phyloP scores from a whole-genome alignment of 176 grass and related monocot species.

The Guadua angustifolia region DNA sequence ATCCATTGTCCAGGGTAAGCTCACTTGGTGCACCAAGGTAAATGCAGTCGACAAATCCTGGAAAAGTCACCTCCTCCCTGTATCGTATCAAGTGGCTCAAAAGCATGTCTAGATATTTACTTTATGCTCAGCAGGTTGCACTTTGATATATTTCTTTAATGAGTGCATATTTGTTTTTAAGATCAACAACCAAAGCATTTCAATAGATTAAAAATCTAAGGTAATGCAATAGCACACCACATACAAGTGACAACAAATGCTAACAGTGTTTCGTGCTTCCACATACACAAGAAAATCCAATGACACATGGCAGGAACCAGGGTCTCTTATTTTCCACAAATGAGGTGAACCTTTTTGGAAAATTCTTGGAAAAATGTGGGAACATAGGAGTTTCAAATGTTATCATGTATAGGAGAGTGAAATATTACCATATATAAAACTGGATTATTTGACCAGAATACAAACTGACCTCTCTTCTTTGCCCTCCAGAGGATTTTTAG shows the following conservation, averaged over 20 bases:
- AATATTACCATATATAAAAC: constrained; percentile 3
- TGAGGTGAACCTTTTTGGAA: not conserved
- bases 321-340: not conserved
- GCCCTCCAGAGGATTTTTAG: constrained; percentile 78
- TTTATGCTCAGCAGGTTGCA: constrained; percentile 24
- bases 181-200: not conserved
- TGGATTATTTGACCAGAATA: constrained; percentile 17
- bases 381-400: not conserved
- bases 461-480: constrained; percentile 79
- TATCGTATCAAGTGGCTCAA: constrained; percentile 40
- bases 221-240: constrained; percentile 6
- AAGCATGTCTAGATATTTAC: not conserved
- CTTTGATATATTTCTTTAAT: not conserved
- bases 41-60: constrained; percentile 89
- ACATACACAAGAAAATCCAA: not conserved
- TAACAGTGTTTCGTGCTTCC: constrained; percentile 2
- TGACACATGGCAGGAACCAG: not conserved
- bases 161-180: not conserved
- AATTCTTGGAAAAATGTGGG: not conserved
- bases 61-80: constrained; percentile 86
- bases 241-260: not conserved
- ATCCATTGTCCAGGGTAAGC: constrained; percentile 82
- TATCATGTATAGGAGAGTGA: constrained; percentile 27
- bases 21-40: constrained; percentile 77
- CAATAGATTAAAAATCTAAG: not conserved